phyloP scores from a whole-genome alignment of 192 early-diverging fungal genomes.

The Coemansia furcata region DNA sequence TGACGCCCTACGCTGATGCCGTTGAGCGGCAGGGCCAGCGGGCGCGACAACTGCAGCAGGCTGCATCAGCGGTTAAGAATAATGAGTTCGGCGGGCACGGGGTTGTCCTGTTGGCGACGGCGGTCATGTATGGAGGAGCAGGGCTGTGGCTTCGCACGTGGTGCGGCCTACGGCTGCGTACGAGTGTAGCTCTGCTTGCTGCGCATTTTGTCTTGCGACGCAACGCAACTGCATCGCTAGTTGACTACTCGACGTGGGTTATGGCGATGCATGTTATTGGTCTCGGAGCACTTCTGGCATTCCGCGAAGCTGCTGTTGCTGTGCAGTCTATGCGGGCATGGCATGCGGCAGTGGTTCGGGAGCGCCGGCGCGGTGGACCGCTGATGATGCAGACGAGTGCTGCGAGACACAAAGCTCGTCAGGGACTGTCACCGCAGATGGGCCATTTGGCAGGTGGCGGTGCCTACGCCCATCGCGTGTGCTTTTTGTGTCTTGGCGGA shows the following conservation, averaged over 20 bases:
- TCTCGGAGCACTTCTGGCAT: constrained; percentile 9
- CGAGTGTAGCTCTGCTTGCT: neutral
- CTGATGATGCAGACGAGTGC: neutral
- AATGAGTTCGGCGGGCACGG: neutral
- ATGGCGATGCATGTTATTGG: constrained; percentile 29
- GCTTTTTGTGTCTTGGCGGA: constrained; percentile 47
- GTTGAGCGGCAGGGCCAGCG: constrained; percentile 18
- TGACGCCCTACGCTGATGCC: neutral
- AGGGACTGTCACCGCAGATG: neutral
- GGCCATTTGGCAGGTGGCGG: neutral
- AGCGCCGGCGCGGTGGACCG: constrained; percentile 30
- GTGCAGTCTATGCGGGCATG: constrained; percentile 42
- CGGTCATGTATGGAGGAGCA: neutral
- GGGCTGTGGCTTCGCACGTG: neutral
- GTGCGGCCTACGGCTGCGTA: neutral
- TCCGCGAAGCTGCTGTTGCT: constrained; percentile 28
- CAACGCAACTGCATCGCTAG: constrained; percentile 1
- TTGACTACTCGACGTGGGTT: neutral
- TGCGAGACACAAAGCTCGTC: neutral
- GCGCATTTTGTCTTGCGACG: neutral
- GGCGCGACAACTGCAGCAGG: constrained; percentile 9
- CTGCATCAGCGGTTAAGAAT: neutral
- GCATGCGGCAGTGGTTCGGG: constrained; percentile 35
- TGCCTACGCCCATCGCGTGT: constrained; percentile 34
- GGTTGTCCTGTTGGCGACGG: neutral